Evolutionary conservation across 2,329 filamentous ascomycete species (phyloP).

Genomic region (Neonectria ditissima): DNA sequence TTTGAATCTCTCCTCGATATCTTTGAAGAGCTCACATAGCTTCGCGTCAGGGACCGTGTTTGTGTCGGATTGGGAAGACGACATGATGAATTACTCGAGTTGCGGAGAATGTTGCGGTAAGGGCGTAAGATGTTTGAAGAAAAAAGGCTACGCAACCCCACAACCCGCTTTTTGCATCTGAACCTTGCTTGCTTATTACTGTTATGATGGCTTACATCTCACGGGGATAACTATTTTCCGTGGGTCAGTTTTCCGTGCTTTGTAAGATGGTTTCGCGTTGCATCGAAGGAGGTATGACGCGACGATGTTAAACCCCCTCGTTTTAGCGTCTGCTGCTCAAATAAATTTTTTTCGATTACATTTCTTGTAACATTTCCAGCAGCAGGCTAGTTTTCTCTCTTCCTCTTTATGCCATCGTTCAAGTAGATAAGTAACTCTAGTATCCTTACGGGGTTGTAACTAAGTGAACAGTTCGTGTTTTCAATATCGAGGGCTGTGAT

Average conservation of each 20-base stretch:
- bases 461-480: no score
- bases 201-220: neutral
- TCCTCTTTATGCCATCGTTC: no score
- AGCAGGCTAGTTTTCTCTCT: no score
- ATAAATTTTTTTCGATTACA: no score
- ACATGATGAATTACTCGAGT: conserved; percentile 6
- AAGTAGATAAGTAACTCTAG: no score
- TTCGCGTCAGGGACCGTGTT: conserved; percentile 13
- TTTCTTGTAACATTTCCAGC: no score
- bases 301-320: neutral
- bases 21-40: conserved; percentile 29
- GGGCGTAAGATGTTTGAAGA: neutral
- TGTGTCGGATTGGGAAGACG: conserved; percentile 5
- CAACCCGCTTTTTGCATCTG: neutral
- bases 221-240: neutral
- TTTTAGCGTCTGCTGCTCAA: neutral
- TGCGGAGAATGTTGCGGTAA: neutral
- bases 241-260: neutral
- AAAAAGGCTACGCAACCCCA: neutral
- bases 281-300: neutral
- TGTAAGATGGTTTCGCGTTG: neutral
- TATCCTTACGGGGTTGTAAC: no score
- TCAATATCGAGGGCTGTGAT: no score
- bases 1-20: conserved; percentile 32
- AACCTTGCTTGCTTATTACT: neutral